These are phyloP conservation scores for Chrysanthemum makinoi DNA, from an alignment of 129 eudicot species.

Conservation along the genomic window DNA sequence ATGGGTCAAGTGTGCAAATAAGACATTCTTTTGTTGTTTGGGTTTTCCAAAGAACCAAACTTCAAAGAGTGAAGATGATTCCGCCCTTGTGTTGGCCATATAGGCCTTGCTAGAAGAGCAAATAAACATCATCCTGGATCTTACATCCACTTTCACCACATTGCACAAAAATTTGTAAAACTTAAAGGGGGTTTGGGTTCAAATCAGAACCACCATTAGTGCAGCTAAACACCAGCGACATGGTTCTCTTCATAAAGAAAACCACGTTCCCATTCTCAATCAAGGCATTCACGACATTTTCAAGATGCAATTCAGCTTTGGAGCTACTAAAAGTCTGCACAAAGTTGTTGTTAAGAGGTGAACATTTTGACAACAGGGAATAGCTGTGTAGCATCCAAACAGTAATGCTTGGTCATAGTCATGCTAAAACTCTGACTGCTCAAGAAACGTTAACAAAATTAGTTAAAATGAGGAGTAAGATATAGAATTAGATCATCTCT, in stretches of 20 bases:
- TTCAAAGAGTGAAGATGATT: constrained; percentile 75
- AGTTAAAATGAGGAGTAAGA: constrained; percentile 89
- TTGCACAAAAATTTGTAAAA: constrained; percentile 51
- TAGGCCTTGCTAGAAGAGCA: constrained; percentile 70
- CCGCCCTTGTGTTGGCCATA: constrained; percentile 64
- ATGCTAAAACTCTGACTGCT: constrained; percentile 85
- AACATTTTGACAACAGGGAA: constrained; percentile 81
- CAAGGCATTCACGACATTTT: constrained; percentile 64
- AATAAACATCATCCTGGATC: constrained; percentile 56
- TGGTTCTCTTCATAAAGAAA: constrained; percentile 73
- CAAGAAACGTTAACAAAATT: constrained; percentile 89
- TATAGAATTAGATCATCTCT: constrained; percentile 30
- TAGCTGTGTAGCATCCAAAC: constrained; percentile 89
- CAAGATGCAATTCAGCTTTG: constrained; percentile 80
- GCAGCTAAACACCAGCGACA: constrained; percentile 72
- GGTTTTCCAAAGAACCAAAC: constrained; percentile 53
- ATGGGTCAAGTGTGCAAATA: constrained; percentile 59
- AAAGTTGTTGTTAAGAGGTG: constrained; percentile 75
- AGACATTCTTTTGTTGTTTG: constrained; percentile 47
- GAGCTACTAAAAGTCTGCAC: constrained; percentile 91
- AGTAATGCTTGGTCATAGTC: constrained; percentile 90
- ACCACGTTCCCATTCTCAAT: constrained; percentile 76
- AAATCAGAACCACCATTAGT: constrained; percentile 88
- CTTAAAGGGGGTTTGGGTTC: constrained; percentile 76
- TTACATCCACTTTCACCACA: constrained; percentile 71